Base-by-base conservation (phyloP, 2,329 filamentous ascomycete genomes). In the Arthrobotrys iridis region DNA sequence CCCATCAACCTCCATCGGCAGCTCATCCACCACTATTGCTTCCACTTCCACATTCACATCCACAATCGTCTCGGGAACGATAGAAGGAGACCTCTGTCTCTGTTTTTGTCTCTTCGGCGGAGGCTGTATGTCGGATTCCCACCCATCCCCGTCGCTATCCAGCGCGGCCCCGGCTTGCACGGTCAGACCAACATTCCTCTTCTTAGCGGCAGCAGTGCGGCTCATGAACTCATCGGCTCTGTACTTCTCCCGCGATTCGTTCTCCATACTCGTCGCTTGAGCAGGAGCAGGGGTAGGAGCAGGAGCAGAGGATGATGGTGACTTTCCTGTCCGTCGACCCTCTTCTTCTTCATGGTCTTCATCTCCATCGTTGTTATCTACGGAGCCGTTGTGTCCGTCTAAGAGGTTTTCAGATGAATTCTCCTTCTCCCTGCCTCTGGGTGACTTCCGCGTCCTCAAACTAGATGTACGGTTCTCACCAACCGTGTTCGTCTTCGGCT, bases 21-120 rank as follows among this genome's bases (percentile, higher is more conserved):
- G 6, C 15, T 43, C 40, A 43, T 22, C 40, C 18, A 22, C 18
- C n/a, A n/a, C n/a, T 4, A 13, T 7, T 11, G 24, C 26, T 63
- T n/a, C n/a, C n/a, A n/a, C 15, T 8, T 60, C 37, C 43, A 33
- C 28, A 4, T 4, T 4, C 28, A 5, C 28, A 33, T 33, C 28
- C 28, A 33, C 28, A 10, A 33, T 5, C 10, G 4, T 10, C 10
- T 24, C 5, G 22, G 6, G 11, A 7, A n/a, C 8, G 4, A n/a
- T 13, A 28, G 24, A 10, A 3, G 62, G 62, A 4, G 35, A 55
- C 15, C 30, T 18, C 13, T 5, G 10, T 40, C 48, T 66, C 13
- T 10, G 10, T 40, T 37, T 66, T n/a, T 10, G 62, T 6, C 43
- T 52, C 24, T 66, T 66, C n/a, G 48, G 8, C 1, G 46, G 20